These are phyloP conservation scores for Fusarium sp. DNA, from an alignment of 2,329 filamentous ascomycete genomes.

Conservation along the genomic window DNA sequence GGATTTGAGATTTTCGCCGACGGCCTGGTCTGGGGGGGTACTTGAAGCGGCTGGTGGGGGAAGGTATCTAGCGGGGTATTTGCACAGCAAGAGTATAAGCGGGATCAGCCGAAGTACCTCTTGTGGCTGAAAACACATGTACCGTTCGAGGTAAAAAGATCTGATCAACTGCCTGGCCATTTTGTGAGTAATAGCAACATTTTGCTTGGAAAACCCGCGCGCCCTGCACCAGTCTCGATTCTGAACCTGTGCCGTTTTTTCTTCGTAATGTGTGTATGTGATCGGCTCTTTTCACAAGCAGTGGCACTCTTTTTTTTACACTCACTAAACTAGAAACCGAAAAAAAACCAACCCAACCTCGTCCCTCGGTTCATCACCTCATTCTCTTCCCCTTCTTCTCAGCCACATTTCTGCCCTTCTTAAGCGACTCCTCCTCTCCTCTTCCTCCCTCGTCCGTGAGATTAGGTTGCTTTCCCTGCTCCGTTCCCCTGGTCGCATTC, in stretches of 20 bases:
- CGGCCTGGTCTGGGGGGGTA: neutral
- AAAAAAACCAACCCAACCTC: neutral
- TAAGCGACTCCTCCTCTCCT: constrained; percentile 15
- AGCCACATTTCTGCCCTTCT: constrained; percentile 8
- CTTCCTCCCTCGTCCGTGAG: neutral
- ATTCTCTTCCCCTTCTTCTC: neutral
- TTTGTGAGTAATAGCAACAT: constrained; percentile 21
- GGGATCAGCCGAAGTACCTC: constrained; percentile 21
- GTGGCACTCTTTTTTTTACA: neutral
- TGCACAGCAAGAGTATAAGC: neutral
- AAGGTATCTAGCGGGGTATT: neutral
- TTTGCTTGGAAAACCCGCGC: constrained; percentile 15
- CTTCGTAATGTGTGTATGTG: constrained; percentile 5
- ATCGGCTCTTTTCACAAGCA: constrained; percentile 32
- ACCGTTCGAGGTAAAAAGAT: constrained; percentile 32
- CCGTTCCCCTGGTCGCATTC: constrained; percentile 15
- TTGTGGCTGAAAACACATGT: constrained; percentile 18
- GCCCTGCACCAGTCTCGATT: constrained; percentile 6
- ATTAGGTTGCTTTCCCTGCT: constrained; percentile 11
- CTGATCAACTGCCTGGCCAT: constrained; percentile 21
- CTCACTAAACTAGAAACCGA: neutral
- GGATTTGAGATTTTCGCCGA: constrained; percentile 41
- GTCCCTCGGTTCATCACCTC: constrained; percentile 7
- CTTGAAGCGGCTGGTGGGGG: neutral
- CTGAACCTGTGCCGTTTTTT: constrained; percentile 6